phyloP scores from a whole-genome alignment of 805 yeast genomes.

The Danielia oregonensis region DNA sequence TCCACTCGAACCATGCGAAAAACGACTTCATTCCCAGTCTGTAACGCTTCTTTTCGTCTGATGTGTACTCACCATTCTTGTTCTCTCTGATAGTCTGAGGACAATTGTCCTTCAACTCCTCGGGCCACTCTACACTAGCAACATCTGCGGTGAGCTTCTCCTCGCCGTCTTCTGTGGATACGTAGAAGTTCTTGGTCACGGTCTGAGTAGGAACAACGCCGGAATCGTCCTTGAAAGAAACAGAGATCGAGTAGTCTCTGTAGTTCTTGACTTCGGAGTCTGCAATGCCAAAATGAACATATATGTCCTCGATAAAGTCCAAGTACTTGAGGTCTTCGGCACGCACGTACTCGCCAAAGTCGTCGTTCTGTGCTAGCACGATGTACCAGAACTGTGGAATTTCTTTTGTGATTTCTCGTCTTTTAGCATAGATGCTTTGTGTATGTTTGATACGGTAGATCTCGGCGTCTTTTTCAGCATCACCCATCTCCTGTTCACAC shows the following conservation, averaged over 20 bases:
- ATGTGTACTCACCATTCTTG: constrained; percentile 33
- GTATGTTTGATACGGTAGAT: constrained; percentile 49
- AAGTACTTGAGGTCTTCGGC: constrained; percentile 74
- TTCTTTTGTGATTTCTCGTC: constrained; percentile 49
- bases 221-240: constrained; percentile 46
- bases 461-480: constrained; percentile 60
- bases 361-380: constrained; percentile 79
- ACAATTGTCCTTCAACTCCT: constrained; percentile 50
- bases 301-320: constrained; percentile 62
- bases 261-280: constrained; percentile 34
- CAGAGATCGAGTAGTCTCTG: constrained; percentile 56
- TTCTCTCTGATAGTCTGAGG: constrained; percentile 46
- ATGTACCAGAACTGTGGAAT: constrained; percentile 86
- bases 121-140: constrained; percentile 67
- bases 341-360: constrained; percentile 74
- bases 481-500: constrained; percentile 55
- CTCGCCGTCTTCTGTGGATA: constrained; percentile 48
- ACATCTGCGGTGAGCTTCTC: constrained; percentile 53
- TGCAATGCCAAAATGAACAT: constrained; percentile 50
- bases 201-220: constrained; percentile 53
- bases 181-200: constrained; percentile 56
- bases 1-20: constrained; percentile 86
- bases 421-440: constrained; percentile 51
- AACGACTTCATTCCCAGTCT: constrained; percentile 76
- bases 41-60: constrained; percentile 56